Conservation (phyloP, 768 basidiomycete genomes). For the Thelephora aurantiotincta region DNA sequence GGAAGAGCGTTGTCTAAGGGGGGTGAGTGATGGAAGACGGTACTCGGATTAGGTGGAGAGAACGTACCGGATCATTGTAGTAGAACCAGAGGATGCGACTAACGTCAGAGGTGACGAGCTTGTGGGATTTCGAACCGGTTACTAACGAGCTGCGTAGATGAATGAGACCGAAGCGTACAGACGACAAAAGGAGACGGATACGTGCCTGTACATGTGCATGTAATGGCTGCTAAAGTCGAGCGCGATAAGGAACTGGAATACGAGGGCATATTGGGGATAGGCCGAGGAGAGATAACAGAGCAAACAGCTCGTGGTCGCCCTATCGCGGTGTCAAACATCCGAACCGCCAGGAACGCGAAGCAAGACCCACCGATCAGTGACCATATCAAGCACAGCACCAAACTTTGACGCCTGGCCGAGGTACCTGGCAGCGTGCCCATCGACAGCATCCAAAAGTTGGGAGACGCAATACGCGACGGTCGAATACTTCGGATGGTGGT, state of each 20-base stretch:
- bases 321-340: conserved; percentile 42
- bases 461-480: conserved; percentile 83
- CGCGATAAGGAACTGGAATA: conserved; percentile 92
- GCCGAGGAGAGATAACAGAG: conserved; percentile 86
- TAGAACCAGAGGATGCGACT: conserved; percentile 85
- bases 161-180: background rate
- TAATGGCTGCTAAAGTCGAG: conserved; percentile 98
- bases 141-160: conserved; percentile 60
- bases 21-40: background rate
- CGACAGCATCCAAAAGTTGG: conserved; percentile 88
- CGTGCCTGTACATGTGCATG: conserved; percentile 99
- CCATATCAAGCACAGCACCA: conserved; percentile 98
- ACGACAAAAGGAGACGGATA: background rate
- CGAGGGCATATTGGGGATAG: conserved; percentile 72
- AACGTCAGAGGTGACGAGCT: conserved; percentile 83
- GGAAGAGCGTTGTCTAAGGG: conserved; percentile 66
- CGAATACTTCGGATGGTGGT: conserved; percentile 85
- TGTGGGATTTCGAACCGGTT: conserved; percentile 89
- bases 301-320: conserved; percentile 73
- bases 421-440: conserved; percentile 83
- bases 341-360: background rate
- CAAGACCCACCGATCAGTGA: conserved; percentile 76
- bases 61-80: conserved; percentile 81
- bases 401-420: conserved; percentile 90
- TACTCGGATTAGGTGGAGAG: background rate